Conservation (phyloP, 495 filamentous ascomycete genomes). For the Apodospora peruviana region DNA sequence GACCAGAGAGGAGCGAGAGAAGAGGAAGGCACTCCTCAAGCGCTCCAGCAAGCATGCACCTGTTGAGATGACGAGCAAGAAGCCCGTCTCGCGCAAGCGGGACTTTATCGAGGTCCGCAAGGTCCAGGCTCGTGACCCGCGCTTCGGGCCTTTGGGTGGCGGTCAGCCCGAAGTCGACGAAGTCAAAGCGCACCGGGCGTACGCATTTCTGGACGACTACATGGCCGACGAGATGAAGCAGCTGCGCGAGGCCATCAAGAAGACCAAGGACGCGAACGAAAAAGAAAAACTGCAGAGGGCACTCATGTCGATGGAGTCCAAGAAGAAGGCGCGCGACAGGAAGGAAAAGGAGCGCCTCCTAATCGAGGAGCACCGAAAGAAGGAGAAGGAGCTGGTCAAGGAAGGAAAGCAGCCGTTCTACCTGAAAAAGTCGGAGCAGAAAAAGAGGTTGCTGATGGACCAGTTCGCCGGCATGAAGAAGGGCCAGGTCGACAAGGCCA, state of each 20-base stretch:
- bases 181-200: slow-evolving; percentile 56
- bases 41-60: slow-evolving; percentile 86
- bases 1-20: slow-evolving; percentile 3
- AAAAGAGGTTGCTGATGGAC: slow-evolving; percentile 73
- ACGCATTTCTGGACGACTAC: slow-evolving; percentile 84
- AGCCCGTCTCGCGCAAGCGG: slow-evolving; percentile 72
- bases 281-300: slow-evolving; percentile 63
- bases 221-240: slow-evolving; percentile 69
- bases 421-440: slow-evolving; percentile 84
- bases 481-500: slow-evolving; percentile 69
- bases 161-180: slow-evolving; percentile 43
- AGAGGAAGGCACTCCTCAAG: slow-evolving; percentile 2
- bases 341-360: slow-evolving; percentile 64
- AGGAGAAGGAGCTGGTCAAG: slow-evolving; percentile 75
- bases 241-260: slow-evolving; percentile 58
- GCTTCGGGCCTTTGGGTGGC: slow-evolving; percentile 49
- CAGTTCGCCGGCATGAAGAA: slow-evolving; percentile 75
- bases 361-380: slow-evolving; percentile 63
- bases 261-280: slow-evolving; percentile 56
- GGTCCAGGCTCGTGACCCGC: slow-evolving; percentile 68
- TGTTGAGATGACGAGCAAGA: slow-evolving; percentile 70
- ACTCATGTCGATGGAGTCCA: slow-evolving; percentile 62
- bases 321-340: slow-evolving; percentile 58
- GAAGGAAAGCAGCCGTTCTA: slow-evolving; percentile 92
- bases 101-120: slow-evolving; percentile 56